phyloP scores from a whole-genome alignment of 192 early-diverging fungal genomes.

The Rhizophagus sp. region DNA sequence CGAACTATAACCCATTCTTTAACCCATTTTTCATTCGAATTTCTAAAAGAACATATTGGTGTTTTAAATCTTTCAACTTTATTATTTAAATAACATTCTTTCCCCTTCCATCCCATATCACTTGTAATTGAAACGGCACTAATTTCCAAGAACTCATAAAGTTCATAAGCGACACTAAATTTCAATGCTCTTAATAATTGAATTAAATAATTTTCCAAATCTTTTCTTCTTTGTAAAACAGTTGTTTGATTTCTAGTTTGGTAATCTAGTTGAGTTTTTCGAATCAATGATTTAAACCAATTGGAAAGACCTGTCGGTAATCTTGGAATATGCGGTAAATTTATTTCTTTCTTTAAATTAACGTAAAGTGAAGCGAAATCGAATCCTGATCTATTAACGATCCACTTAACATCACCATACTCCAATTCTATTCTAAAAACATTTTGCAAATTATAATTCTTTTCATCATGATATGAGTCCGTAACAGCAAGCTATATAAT shows the following conservation, averaged over 20 bases:
- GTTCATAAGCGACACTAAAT: constrained; percentile 64
- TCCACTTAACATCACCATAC: constrained; percentile 82
- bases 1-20: constrained; percentile 74
- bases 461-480: constrained; percentile 43
- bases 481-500: constrained; percentile 49
- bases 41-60: constrained; percentile 40
- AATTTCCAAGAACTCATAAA: constrained; percentile 78
- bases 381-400: constrained; percentile 59
- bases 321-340: constrained; percentile 36
- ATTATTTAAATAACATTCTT: constrained; percentile 73
- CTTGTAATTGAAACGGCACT: constrained; percentile 70
- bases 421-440: constrained; percentile 68
- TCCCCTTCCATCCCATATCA: constrained; percentile 85
- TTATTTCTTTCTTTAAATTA: constrained; percentile 55
- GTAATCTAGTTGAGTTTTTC: constrained; percentile 33
- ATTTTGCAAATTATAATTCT: constrained; percentile 44
- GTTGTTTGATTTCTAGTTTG: constrained; percentile 37
- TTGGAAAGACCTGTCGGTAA: constrained; percentile 31
- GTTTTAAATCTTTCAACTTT: constrained; percentile 58
- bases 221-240: constrained; percentile 53
- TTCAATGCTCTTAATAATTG: constrained; percentile 59
- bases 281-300: constrained; percentile 12
- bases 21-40: constrained; percentile 49
- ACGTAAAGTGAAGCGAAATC: constrained; percentile 70
- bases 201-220: constrained; percentile 62